Conservation (phyloP, 2,329 filamentous ascomycete genomes). For the Plenodomus tracheiphilus region DNA sequence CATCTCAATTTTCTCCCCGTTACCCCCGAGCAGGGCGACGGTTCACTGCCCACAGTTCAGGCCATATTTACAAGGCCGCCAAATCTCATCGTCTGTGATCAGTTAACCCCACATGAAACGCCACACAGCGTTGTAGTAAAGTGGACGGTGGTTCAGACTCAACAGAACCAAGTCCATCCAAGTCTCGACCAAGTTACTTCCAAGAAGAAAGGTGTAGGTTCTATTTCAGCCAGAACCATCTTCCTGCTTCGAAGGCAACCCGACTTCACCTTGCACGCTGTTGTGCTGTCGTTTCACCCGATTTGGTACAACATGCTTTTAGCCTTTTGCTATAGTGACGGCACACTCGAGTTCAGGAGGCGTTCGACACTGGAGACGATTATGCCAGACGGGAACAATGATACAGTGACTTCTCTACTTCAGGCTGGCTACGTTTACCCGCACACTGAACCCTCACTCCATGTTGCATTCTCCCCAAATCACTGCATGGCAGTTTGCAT, state of each 20-base stretch:
- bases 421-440: conserved; percentile 78
- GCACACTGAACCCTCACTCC: conserved; percentile 61
- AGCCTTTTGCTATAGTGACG: conserved; percentile 76
- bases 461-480: conserved; percentile 54
- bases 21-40: conserved; percentile 63
- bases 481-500: conserved; percentile 51
- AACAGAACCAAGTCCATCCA: conserved; percentile 66
- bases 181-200: conserved; percentile 76
- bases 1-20: conserved; percentile 74
- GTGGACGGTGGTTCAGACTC: conserved; percentile 74
- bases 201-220: conserved; percentile 60
- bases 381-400: conserved; percentile 64
- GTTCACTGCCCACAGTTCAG: conserved; percentile 66
- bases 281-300: conserved; percentile 68
- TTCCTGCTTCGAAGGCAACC: conserved; percentile 60
- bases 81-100: conserved; percentile 39
- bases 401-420: conserved; percentile 68
- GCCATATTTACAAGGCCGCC: conserved; percentile 69
- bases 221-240: conserved; percentile 34
- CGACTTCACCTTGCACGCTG: conserved; percentile 70
- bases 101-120: conserved; percentile 63
- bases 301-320: conserved; percentile 73
- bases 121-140: conserved; percentile 75
- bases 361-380: conserved; percentile 72
- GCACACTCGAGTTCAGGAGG: conserved; percentile 79